These are phyloP conservation scores for Chlorella sp. DNA, from an alignment of 139 green algal species.

Conservation along the genomic window DNA sequence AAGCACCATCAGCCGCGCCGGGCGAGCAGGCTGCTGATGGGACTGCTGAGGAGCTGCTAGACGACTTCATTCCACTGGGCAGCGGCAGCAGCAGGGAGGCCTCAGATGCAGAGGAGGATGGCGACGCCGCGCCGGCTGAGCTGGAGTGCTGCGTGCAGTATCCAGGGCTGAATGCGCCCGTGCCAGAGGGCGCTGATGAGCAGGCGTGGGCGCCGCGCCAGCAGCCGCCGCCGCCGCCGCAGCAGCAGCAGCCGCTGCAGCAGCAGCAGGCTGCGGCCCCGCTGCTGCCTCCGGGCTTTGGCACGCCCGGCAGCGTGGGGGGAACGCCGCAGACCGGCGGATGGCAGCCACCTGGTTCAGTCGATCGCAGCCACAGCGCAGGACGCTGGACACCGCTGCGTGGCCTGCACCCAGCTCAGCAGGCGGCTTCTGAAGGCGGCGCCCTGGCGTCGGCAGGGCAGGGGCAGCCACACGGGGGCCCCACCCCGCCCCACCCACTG, in stretches of 20 bases:
- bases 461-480: not conserved
- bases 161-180: conserved; percentile 47
- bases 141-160: conserved; percentile 27
- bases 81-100: not conserved
- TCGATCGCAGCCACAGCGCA: not conserved
- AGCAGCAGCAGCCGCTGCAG: not conserved
- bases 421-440: not conserved
- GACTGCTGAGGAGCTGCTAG: not conserved
- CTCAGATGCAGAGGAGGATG: not conserved
- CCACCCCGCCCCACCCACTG: no score
- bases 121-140: not conserved
- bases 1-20: no score
- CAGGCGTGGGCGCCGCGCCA: conserved; percentile 2
- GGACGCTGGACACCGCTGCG: not conserved
- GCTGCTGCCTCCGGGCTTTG: not conserved
- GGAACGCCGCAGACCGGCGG: not conserved
- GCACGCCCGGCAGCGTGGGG: not conserved
- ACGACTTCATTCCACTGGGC: conserved; percentile 19
- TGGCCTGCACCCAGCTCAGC: not conserved
- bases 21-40: no score
- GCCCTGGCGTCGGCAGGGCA: not conserved
- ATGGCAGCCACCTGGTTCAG: not conserved
- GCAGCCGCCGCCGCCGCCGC: not conserved
- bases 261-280: not conserved
- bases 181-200: conserved; percentile 27